Percentiles rank a stretch among this genome's conserved stretches.
These are phyloP conservation scores for Exophiala lecanii-corni DNA, from an alignment of 2,329 filamentous ascomycete species.

Conservation along the genomic window DNA sequence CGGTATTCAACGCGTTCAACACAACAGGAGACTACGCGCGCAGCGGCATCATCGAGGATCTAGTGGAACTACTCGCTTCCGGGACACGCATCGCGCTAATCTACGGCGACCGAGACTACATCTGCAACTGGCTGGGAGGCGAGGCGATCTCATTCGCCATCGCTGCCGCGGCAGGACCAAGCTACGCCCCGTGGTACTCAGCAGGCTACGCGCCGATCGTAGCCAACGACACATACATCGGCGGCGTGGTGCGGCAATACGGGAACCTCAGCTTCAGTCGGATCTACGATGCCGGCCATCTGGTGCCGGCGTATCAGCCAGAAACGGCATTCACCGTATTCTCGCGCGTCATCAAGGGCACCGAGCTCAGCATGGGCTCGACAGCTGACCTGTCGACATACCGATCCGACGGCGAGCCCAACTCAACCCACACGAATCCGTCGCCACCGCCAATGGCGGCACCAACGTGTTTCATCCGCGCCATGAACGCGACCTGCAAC, in stretches of 20 bases:
- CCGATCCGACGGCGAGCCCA: constrained; percentile 53
- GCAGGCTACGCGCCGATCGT: constrained; percentile 48
- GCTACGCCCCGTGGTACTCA: constrained; percentile 24
- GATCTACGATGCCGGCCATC: constrained; percentile 51
- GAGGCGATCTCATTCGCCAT: constrained; percentile 45
- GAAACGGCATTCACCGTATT: constrained; percentile 53
- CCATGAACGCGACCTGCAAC: constrained; percentile 49
- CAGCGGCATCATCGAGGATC: constrained; percentile 29
- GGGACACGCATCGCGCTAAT: constrained; percentile 44
- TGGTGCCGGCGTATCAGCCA: constrained; percentile 49
- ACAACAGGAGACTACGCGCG: constrained; percentile 27
- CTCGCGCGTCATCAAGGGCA: constrained; percentile 47
- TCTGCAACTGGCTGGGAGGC: constrained; percentile 42
- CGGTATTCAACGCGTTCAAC: constrained; percentile 30
- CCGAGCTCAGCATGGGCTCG: constrained; percentile 47
- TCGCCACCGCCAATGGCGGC: constrained; percentile 45
- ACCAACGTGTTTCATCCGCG: constrained; percentile 59
- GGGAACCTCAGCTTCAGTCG: constrained; percentile 44
- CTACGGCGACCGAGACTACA: constrained; percentile 34
- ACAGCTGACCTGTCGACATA: constrained; percentile 49
- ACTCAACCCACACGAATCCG: constrained; percentile 52
- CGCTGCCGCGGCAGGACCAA: constrained; percentile 14
- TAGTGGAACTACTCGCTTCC: constrained; percentile 31
- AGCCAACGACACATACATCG: constrained; percentile 46
- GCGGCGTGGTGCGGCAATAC: constrained; percentile 40